Conservation (phyloP, 768 basidiomycete genomes). For the Mycena latifolia region DNA sequence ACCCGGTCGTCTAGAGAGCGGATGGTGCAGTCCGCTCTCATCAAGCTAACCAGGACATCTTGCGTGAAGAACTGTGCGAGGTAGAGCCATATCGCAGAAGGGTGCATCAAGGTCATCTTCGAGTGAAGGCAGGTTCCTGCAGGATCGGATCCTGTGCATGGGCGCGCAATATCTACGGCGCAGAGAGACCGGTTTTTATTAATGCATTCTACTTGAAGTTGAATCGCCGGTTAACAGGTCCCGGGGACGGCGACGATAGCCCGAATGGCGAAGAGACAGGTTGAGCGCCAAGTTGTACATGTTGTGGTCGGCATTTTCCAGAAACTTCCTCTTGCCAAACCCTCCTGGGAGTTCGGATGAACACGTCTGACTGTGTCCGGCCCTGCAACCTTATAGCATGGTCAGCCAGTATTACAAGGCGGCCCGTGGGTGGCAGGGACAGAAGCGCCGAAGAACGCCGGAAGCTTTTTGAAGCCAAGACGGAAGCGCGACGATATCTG, state of each 20-base stretch:
- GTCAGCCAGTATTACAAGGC: background rate
- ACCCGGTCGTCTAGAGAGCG: slow-evolving; percentile 11
- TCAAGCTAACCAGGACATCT: slow-evolving; percentile 17
- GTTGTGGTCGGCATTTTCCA: background rate
- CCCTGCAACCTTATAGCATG: no score
- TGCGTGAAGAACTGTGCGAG: slow-evolving; percentile 24
- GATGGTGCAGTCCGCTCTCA: slow-evolving; percentile 1
- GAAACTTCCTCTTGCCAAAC: no score
- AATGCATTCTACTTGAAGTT: background rate
- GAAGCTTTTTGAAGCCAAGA: no score
- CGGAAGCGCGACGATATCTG: no score
- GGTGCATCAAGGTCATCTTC: slow-evolving; percentile 30
- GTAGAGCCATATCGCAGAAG: slow-evolving; percentile 25
- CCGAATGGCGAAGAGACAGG: background rate
- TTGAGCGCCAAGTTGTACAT: background rate
- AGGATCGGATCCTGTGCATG: background rate
- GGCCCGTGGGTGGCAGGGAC: no score
- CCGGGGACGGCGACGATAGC: slow-evolving; percentile 4
- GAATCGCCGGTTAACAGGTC: background rate
- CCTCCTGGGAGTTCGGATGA: background rate
- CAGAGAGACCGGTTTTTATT: background rate
- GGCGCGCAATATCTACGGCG: slow-evolving; percentile 3
- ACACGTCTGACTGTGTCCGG: background rate
- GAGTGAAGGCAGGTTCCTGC: background rate
- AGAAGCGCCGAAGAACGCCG: no score